Evolutionary conservation across 148 eudicot species (phyloP), one percentile per base, ranked within the genome.

Genomic region (Diospyros kaki): DNA sequence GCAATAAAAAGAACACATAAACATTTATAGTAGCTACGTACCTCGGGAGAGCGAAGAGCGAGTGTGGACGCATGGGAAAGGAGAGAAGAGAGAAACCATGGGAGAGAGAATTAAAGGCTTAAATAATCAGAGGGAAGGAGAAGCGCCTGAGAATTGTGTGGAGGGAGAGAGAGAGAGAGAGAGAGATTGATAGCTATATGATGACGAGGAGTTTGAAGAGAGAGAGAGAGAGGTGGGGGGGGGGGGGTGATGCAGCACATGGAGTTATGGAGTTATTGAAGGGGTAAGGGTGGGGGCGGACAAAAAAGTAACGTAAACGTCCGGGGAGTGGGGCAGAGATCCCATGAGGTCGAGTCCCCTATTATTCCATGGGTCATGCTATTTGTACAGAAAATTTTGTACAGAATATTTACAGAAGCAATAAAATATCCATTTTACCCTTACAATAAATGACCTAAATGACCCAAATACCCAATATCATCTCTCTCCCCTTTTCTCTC

Each of bases 81-180:
- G 58, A 73, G 3, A 76, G 46, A 69, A 71, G 79, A 74, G 39
- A 64, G 81, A 52, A 85, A 82, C 86, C 86, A 85, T 85, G 77
- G 75, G 71, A 69, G 18, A 69, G 50, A 60, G 28, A 28, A 28
- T 28, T 28, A 28, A 28, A 28, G 28, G 28, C 28, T 28, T 28
- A 28, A 53, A 18, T 41, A 5, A 50, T 11, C 43, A 39, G n/a
- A 4, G 14, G 44, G 14, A 17, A 13, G 43, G 72, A 15, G 41
- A 66, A 28, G 17, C 73, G 64, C 52, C 14, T 9, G 9, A 13
- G 9, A 2, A 59, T 2, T 6, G 50, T 3, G 2, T 66, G 8
- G 15, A 61, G 40, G 38, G 64, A 61, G 64, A 7, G 68, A 64
- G 76, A 54, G 73, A 50, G 69, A 41, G 44, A 28, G 14, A 38